Percentiles rank a stretch among this genome's conserved stretches.
Evolutionary conservation across 441 rosid genomes (phyloP).

Genomic region (Gossypium gossypioides): DNA sequence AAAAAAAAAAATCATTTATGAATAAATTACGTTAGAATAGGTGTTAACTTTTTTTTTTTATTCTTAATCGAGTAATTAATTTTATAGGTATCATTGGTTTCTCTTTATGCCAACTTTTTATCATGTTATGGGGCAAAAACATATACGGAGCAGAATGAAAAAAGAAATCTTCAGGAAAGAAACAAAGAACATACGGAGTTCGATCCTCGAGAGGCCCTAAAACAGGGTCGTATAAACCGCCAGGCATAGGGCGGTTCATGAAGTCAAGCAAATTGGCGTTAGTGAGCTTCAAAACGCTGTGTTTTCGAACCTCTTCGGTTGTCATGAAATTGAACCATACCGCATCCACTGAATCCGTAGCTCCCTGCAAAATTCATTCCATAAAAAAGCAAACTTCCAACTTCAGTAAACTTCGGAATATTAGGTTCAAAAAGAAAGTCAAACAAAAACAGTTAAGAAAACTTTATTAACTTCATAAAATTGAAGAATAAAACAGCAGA

Average conservation of each 20-base stretch:
- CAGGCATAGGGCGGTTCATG: slow-evolving; percentile 29
- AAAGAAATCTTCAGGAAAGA: neutral
- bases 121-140: neutral
- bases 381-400: neutral
- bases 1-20: neutral
- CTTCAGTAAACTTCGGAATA: slow-evolving; percentile 1
- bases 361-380: slow-evolving; percentile 9
- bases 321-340: slow-evolving; percentile 37
- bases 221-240: slow-evolving; percentile 39
- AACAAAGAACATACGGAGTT: slow-evolving; percentile 22
- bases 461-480: neutral
- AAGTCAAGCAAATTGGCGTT: slow-evolving; percentile 27
- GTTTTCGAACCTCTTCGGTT: slow-evolving; percentile 33
- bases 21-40: neutral
- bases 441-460: neutral
- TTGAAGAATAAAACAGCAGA: neutral
- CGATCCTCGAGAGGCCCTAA: slow-evolving; percentile 37
- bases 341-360: slow-evolving; percentile 34
- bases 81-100: neutral
- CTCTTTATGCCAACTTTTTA: neutral
- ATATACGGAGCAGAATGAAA: neutral
- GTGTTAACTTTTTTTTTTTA: too few species aligned
- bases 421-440: neutral
- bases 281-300: slow-evolving; percentile 31
- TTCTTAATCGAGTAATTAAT: too few species aligned